Evolutionary conservation across 1,284 basidiomycete genomes (phyloP).

Genomic region (Sanguinoderma infundibulare): DNA sequence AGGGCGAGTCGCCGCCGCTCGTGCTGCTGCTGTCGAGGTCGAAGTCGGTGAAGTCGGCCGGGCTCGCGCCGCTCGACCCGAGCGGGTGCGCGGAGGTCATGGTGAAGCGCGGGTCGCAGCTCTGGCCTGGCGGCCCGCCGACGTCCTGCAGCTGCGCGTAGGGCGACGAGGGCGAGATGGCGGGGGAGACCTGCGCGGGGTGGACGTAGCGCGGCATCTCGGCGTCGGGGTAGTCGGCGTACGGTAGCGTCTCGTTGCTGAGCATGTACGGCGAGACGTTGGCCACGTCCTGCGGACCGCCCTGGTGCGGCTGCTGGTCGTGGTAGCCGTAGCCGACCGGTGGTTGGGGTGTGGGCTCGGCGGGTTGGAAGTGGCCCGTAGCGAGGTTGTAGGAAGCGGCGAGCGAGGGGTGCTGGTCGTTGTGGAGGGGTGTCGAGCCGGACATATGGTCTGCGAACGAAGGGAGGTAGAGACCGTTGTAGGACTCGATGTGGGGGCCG

Average conservation of each 20-base stretch:
- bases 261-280: constrained; percentile 23
- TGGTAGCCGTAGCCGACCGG: constrained; percentile 20
- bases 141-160: constrained; percentile 27
- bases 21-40: constrained; percentile 9
- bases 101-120: constrained; percentile 32
- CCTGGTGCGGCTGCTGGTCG: constrained; percentile 14
- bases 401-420: constrained; percentile 7
- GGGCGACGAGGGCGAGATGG: constrained; percentile 30
- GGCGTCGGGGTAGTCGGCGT: constrained; percentile 20
- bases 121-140: constrained; percentile 13
- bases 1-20: constrained; percentile 29
- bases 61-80: constrained; percentile 10
- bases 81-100: constrained; percentile 12
- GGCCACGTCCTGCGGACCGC: constrained; percentile 13
- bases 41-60: constrained; percentile 17
- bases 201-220: constrained; percentile 31
- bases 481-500: constrained; percentile 11
- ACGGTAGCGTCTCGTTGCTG: constrained; percentile 18
- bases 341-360: constrained; percentile 10
- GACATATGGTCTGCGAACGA: constrained; percentile 19
- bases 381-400: background rate
- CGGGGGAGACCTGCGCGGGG: constrained; percentile 35
- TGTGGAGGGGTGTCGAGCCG: constrained; percentile 1
- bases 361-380: background rate
- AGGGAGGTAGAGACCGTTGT: constrained; percentile 14